Percentiles rank a stretch among this genome's conserved stretches.
Conservation (phyloP, 2,329 filamentous ascomycete species). For the Aspergillus flavus region DNA sequence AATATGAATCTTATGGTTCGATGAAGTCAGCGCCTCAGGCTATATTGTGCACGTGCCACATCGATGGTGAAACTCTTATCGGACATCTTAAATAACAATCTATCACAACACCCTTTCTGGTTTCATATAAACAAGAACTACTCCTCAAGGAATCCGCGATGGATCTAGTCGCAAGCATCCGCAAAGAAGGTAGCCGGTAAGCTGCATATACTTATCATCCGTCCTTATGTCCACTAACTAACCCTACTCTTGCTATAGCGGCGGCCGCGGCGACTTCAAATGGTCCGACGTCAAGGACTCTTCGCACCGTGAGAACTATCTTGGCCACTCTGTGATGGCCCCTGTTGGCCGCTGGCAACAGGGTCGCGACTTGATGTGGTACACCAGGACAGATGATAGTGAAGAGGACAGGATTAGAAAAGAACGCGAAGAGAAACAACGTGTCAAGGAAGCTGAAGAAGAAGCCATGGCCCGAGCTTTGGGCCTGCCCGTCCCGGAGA, state of each 20-base stretch:
- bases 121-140: not conserved
- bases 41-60: slow-evolving; percentile 24
- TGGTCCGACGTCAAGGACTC: slow-evolving; percentile 94
- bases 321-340: slow-evolving; percentile 89
- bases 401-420: slow-evolving; percentile 50
- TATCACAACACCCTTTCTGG: not conserved
- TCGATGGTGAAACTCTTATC: slow-evolving; percentile 4
- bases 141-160: slow-evolving; percentile 52
- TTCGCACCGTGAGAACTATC: slow-evolving; percentile 83
- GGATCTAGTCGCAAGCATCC: slow-evolving; percentile 91
- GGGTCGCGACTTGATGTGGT: slow-evolving; percentile 69
- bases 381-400: slow-evolving; percentile 60
- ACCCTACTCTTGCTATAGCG: slow-evolving; percentile 51
- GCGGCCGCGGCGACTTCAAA: slow-evolving; percentile 87
- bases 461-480: slow-evolving; percentile 84
- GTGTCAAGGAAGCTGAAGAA: slow-evolving; percentile 87
- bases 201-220: slow-evolving; percentile 11
- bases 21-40: slow-evolving; percentile 28
- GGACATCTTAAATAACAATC: not conserved
- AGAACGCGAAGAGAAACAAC: slow-evolving; percentile 74
- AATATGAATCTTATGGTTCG: slow-evolving; percentile 2
- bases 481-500: slow-evolving; percentile 71
- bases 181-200: slow-evolving; percentile 80
- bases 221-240: not conserved
- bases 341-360: slow-evolving; percentile 92